Base-by-base conservation (phyloP, 192 early-diverging fungal genomes). In the Oehlia diaphana region DNA sequence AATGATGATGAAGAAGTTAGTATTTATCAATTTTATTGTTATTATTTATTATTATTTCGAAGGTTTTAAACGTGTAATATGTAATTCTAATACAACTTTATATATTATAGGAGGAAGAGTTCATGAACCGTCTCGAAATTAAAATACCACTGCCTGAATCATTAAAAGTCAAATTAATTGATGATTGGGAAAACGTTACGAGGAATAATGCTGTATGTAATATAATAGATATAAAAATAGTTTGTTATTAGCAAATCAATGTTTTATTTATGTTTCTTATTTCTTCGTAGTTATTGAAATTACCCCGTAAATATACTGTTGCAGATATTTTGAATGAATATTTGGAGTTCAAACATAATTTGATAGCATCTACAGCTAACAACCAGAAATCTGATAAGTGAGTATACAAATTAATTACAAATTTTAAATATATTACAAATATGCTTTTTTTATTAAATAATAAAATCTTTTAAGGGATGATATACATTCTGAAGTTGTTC, bases 401-500 rank as follows among this genome's bases (percentile, higher is more conserved):
- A 70, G 37, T 44, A 44, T 21, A 8, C n/a, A 44, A 42, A 21
- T 44, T 70, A 21, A n/a, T 21, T 70, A 44, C 5, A 42, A 42
- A 6, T 8, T 42, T n/a, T 9, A 39, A 21, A 28, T 21, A 28
- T 31, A 23, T 13, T 65, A 9, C 10, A 65, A 64, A 12, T 53
- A 16, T 72, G 13, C n/a, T 53, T 70, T 8, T 42, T 19, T 70
- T 10, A 2, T 70, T 23, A 70, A n/a, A 3, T n/a, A 23, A 19
- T 9, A 42, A 12, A 39, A 42, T 4, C 21, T 44, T 42, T 44
- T 70, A 23, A 70, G 68, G 37, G 35, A 39, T 21, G 68, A 70
- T 23, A 70, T 70, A 14, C 39, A 70, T 42, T 44, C 68, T 39
- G 96, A 99, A 83, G 91, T 99, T 12, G 77, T 97, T 44, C 88